These are phyloP conservation scores for Gliomastix tumulicola DNA, from an alignment of 2,329 filamentous ascomycete species.

Conservation along the genomic window DNA sequence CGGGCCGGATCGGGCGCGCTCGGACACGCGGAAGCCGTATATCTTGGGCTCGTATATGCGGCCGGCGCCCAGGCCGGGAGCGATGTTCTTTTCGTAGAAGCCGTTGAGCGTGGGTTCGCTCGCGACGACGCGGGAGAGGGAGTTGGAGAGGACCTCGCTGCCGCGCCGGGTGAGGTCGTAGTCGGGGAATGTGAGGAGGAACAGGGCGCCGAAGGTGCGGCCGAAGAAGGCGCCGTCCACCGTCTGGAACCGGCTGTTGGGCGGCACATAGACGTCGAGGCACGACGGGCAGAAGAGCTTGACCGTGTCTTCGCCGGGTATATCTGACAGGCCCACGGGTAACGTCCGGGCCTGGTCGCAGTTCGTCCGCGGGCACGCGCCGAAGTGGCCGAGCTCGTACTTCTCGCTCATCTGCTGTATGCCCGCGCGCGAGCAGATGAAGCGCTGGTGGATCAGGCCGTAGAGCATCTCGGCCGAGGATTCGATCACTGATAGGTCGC, in stretches of 20 bases:
- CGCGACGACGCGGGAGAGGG: slow-evolving; percentile 22
- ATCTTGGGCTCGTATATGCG: slow-evolving; percentile 93
- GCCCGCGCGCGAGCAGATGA: slow-evolving; percentile 91
- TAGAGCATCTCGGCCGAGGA: slow-evolving; percentile 97
- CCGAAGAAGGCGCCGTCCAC: slow-evolving; percentile 98
- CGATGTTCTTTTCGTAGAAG: slow-evolving; percentile 78
- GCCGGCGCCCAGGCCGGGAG: slow-evolving; percentile 72
- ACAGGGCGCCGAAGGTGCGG: slow-evolving; percentile 91
- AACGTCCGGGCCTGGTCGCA: slow-evolving; percentile 87
- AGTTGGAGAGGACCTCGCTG: slow-evolving; percentile 43
- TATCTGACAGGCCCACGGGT: slow-evolving; percentile 89
- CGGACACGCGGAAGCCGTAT: slow-evolving; percentile 92
- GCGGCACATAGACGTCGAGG: slow-evolving; percentile 93
- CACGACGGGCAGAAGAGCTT: slow-evolving; percentile 98
- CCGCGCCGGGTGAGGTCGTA: slow-evolving; percentile 77
- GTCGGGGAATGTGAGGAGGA: slow-evolving; percentile 97
- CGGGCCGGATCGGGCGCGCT: slow-evolving; percentile 81
- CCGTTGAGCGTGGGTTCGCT: slow-evolving; percentile 68
- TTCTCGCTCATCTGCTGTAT: slow-evolving; percentile 99
- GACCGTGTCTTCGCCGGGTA: slow-evolving; percentile 92
- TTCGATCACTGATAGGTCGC: slow-evolving; percentile 91
- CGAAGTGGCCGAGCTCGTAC: slow-evolving; percentile 95
- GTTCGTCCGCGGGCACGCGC: slow-evolving; percentile 87
- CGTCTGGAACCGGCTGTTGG: slow-evolving; percentile 94
- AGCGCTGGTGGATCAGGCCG: slow-evolving; percentile 95